These are phyloP conservation scores for Lodderomyces beijingensis DNA, from an alignment of 1,139 yeast genomes.

Conservation along the genomic window DNA sequence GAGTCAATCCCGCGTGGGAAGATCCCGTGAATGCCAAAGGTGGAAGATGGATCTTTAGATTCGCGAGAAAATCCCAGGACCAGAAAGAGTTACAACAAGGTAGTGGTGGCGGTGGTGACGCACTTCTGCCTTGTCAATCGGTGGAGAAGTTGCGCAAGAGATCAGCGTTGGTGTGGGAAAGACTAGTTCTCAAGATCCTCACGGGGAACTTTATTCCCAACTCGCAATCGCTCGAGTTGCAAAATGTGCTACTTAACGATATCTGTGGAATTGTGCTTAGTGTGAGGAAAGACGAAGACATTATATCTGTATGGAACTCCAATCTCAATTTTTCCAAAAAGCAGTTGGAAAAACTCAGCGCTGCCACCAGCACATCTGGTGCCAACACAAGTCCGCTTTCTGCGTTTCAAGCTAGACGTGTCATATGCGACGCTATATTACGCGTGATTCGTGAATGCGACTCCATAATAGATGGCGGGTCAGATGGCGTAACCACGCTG, in stretches of 20 bases:
- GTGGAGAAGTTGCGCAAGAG: constrained; percentile 28
- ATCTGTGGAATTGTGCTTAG: constrained; percentile 51
- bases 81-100: not conserved
- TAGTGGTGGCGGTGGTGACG: not conserved
- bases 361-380: constrained; percentile 9
- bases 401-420: constrained; percentile 44
- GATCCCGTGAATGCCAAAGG: constrained; percentile 61
- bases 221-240: constrained; percentile 25
- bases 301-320: constrained; percentile 52
- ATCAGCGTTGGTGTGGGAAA: constrained; percentile 49
- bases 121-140: constrained; percentile 1
- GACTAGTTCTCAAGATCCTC: constrained; percentile 40
- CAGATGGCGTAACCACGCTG: constrained; percentile 27
- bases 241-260: constrained; percentile 38
- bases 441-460: constrained; percentile 49
- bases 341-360: constrained; percentile 5
- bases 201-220: constrained; percentile 44
- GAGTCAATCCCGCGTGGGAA: constrained; percentile 70
- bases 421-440: constrained; percentile 46
- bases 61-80: constrained; percentile 27
- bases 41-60: constrained; percentile 63
- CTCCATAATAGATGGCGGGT: constrained; percentile 31
- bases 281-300: constrained; percentile 48
- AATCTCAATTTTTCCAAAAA: constrained; percentile 34
- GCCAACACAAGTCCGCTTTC: constrained; percentile 25